Evolutionary conservation across 805 yeast species (phyloP).

Genomic region (Metschnikowia vanudenii): DNA sequence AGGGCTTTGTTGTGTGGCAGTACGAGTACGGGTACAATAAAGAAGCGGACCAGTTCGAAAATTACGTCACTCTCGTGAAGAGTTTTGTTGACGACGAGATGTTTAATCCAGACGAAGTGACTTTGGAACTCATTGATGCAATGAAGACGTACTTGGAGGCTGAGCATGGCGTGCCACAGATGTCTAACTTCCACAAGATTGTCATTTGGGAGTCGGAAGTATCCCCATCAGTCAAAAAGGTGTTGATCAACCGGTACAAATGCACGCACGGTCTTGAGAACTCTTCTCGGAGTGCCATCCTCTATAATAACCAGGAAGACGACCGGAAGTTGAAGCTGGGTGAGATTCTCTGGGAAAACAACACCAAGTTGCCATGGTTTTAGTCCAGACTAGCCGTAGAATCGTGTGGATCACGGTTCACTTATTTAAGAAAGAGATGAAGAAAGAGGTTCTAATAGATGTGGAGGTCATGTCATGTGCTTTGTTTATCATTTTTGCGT

Average conservation of each 20-base stretch:
- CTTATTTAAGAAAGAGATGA: too few species aligned
- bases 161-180: constrained; percentile 13
- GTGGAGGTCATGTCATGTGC: neutral
- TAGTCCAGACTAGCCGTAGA: constrained; percentile 10
- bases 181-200: constrained; percentile 21
- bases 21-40: constrained; percentile 29
- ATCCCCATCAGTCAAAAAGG: constrained; percentile 14
- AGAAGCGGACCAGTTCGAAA: constrained; percentile 17
- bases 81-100: constrained; percentile 23
- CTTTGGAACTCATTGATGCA: constrained; percentile 14
- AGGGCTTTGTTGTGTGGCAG: constrained; percentile 41
- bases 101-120: constrained; percentile 18
- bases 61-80: constrained; percentile 29
- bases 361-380: constrained; percentile 44
- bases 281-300: constrained; percentile 36
- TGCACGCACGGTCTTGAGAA: constrained; percentile 30
- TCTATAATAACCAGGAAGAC: constrained; percentile 27
- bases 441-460: too few species aligned
- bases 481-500: too few species aligned
- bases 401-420: neutral
- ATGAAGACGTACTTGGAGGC: constrained; percentile 20
- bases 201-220: constrained; percentile 38
- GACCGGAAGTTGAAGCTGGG: constrained; percentile 26
- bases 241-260: constrained; percentile 17
- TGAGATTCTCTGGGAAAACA: constrained; percentile 40